Percentiles rank a stretch among this genome's conserved stretches.
phyloP scores from a whole-genome alignment of 257 asterid genomes.

The Voacanga thouarsii region DNA sequence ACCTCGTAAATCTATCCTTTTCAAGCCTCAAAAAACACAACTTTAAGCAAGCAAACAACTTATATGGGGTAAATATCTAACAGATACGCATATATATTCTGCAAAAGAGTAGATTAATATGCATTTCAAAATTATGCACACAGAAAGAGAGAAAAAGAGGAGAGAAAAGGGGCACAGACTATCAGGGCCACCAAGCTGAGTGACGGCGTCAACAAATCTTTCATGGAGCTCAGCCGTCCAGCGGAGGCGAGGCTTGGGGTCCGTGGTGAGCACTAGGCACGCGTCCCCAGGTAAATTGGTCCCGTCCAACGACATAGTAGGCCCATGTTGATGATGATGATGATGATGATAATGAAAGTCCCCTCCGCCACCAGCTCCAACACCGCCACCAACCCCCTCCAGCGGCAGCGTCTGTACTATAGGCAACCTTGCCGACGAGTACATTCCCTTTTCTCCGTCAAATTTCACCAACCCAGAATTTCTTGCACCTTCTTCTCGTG shows the following conservation, averaged over 20 bases:
- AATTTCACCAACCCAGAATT: not conserved
- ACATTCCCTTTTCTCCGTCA: slow-evolving; percentile 33
- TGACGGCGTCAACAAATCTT: slow-evolving; percentile 49
- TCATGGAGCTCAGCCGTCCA: slow-evolving; percentile 67
- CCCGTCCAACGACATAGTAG: slow-evolving; percentile 15
- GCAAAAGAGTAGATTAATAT: not conserved
- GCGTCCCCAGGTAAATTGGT: slow-evolving; percentile 42
- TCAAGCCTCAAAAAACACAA: not conserved
- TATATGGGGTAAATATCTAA: not conserved
- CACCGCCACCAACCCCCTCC: slow-evolving; percentile 23
- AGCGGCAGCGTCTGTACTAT: slow-evolving; percentile 30
- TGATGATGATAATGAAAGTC: slow-evolving; percentile 36
- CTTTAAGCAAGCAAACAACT: not conserved
- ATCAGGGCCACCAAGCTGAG: slow-evolving; percentile 65
- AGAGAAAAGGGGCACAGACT: slow-evolving; percentile 28
- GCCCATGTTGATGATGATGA: slow-evolving; percentile 31
- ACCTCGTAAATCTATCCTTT: not conserved
- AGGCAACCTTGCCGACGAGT: slow-evolving; percentile 46
- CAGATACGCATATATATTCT: not conserved
- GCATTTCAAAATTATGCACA: not conserved
- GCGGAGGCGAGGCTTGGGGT: slow-evolving; percentile 58
- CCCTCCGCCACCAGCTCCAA: slow-evolving; percentile 31
- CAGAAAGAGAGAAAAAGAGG: not conserved
- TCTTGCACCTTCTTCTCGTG: not conserved
- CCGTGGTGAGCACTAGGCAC: slow-evolving; percentile 46